These are phyloP conservation scores for Vachellia collinsii DNA, from an alignment of 306 rosid genomes.

Conservation along the genomic window DNA sequence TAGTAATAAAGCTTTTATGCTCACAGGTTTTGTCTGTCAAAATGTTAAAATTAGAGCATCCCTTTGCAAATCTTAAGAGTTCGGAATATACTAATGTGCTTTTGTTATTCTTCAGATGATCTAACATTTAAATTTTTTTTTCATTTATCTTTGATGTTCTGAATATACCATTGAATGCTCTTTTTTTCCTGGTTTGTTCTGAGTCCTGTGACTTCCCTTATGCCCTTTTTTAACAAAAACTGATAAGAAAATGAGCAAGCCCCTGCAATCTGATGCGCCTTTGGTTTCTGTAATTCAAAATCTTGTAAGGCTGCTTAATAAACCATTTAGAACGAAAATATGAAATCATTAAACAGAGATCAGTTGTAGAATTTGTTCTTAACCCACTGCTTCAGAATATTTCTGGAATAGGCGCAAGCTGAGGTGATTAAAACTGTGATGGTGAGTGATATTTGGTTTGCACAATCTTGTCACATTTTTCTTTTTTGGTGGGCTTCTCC, in stretches of 20 bases:
- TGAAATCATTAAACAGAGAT: conserved; percentile 61
- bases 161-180: neutral
- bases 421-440: conserved; percentile 39
- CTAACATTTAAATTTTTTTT: neutral
- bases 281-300: conserved; percentile 60
- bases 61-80: neutral
- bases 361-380: conserved; percentile 54
- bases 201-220: neutral
- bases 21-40: conserved; percentile 2
- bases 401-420: conserved; percentile 41
- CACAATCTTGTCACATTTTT: neutral
- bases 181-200: conserved; percentile 27
- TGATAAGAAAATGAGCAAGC: conserved; percentile 44
- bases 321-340: conserved; percentile 49
- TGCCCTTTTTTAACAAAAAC: neutral
- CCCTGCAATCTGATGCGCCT: conserved; percentile 57
- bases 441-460: conserved; percentile 31
- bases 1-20: neutral
- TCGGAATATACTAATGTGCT: neutral
- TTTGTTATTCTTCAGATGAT: neutral
- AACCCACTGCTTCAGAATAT: conserved; percentile 59
- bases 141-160: neutral
- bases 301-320: conserved; percentile 65
- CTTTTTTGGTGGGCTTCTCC: no score
- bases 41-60: conserved; percentile 3